These are phyloP conservation scores for Scenedesmus sp. DNA, from an alignment of 163 green algal genomes.

Conservation along the genomic window DNA sequence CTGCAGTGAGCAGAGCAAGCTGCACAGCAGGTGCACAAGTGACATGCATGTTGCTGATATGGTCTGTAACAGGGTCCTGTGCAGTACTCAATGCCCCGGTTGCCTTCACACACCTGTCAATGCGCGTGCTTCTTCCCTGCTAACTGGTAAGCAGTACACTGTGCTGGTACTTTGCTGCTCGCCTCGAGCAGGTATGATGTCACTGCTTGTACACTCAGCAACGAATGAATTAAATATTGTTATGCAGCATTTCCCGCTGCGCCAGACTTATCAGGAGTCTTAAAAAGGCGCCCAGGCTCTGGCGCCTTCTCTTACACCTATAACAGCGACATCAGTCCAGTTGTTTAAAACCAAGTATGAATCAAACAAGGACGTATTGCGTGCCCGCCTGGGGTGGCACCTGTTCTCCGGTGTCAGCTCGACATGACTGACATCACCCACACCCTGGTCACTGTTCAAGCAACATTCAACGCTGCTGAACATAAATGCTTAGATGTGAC, in stretches of 20 bases:
- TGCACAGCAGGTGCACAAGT: not conserved
- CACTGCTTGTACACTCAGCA: not conserved
- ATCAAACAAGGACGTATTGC: not conserved
- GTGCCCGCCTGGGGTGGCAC: not conserved
- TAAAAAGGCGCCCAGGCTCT: not conserved
- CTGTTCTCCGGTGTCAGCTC: not conserved
- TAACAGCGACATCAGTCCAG: not conserved
- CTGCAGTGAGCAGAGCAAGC: not conserved
- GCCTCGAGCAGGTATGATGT: not conserved
- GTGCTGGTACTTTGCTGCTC: not conserved
- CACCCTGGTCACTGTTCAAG: too few species aligned
- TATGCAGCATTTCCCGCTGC: not conserved
- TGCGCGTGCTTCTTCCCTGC: not conserved
- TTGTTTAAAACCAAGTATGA: too few species aligned
- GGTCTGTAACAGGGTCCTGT: not conserved
- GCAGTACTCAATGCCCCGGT: not conserved
- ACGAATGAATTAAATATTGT: not conserved
- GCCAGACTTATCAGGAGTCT: not conserved
- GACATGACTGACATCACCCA: not conserved
- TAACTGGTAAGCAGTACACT: conserved; percentile 5
- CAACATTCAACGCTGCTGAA: too few species aligned
- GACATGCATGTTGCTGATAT: not conserved
- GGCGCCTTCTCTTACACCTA: not conserved
- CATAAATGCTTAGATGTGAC: too few species aligned
- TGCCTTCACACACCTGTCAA: not conserved